Conservation (phyloP, 768 basidiomycete species). For the Tricholoma hemisulphureum region DNA sequence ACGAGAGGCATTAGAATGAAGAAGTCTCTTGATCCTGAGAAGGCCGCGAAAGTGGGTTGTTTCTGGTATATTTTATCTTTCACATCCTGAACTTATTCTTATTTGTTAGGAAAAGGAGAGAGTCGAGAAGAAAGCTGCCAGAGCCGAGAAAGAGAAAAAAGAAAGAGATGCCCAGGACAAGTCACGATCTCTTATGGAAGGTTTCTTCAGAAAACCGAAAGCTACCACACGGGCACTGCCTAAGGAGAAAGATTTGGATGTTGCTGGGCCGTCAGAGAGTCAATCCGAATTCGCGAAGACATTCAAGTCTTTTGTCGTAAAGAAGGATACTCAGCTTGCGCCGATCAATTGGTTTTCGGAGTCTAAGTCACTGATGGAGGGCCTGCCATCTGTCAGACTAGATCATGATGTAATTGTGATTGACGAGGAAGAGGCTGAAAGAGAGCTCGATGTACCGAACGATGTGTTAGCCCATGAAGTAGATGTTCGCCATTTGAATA, state of each 20-base stretch:
- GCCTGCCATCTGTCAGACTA: slow-evolving; percentile 14
- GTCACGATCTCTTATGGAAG: slow-evolving; percentile 73
- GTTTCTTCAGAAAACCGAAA: slow-evolving; percentile 72
- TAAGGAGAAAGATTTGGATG: slow-evolving; percentile 25
- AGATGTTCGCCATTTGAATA: slow-evolving; percentile 34
- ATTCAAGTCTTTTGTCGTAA: slow-evolving; percentile 79
- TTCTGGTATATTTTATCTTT: background rate
- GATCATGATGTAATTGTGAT: slow-evolving; percentile 57
- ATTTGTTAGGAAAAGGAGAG: slow-evolving; percentile 65
- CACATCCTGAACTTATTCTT: slow-evolving; percentile 2
- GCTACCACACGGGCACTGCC: slow-evolving; percentile 20
- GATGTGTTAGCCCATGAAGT: slow-evolving; percentile 17
- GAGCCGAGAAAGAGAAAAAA: slow-evolving; percentile 69
- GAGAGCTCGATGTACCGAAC: slow-evolving; percentile 20
- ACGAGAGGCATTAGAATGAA: slow-evolving; percentile 40
- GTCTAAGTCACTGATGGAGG: slow-evolving; percentile 26
- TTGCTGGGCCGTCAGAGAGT: slow-evolving; percentile 36
- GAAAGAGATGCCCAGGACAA: slow-evolving; percentile 68
- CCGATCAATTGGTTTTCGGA: slow-evolving; percentile 67
- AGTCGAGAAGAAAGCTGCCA: slow-evolving; percentile 65
- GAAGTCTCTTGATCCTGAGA: slow-evolving; percentile 56
- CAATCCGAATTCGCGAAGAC: slow-evolving; percentile 67
- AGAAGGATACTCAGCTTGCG: slow-evolving; percentile 72
- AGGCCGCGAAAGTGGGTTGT: slow-evolving; percentile 49
- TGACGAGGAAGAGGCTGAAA: slow-evolving; percentile 31